phyloP scores from a whole-genome alignment of 2,329 filamentous ascomycete genomes.

The Fusarium acutatum region DNA sequence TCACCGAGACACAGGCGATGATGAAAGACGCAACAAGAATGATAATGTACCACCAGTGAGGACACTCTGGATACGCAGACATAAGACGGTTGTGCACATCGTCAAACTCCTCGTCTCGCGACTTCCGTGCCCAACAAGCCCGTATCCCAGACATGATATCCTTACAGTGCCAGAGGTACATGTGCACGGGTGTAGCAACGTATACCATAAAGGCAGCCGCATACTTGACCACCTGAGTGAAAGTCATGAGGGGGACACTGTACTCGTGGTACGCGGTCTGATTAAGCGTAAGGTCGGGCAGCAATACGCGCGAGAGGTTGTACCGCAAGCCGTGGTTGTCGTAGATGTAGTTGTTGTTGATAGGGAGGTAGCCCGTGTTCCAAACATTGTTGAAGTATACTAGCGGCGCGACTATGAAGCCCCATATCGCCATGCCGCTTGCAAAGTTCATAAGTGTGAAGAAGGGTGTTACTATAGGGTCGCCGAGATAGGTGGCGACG shows the following conservation, averaged over 20 bases:
- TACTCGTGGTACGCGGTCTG: slow-evolving; percentile 61
- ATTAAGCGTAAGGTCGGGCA: slow-evolving; percentile 58
- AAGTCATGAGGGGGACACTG: slow-evolving; percentile 61
- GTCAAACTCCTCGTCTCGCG: slow-evolving; percentile 49
- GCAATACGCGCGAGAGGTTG: slow-evolving; percentile 61
- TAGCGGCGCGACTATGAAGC: slow-evolving; percentile 60
- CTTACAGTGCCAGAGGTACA: slow-evolving; percentile 44
- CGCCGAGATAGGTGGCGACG: slow-evolving; percentile 40
- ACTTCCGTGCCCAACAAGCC: slow-evolving; percentile 38
- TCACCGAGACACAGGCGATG: slow-evolving; percentile 49
- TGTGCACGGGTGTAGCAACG: slow-evolving; percentile 41
- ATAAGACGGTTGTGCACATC: slow-evolving; percentile 48
- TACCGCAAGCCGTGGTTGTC: slow-evolving; percentile 65
- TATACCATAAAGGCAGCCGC: slow-evolving; percentile 44
- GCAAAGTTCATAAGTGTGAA: slow-evolving; percentile 44
- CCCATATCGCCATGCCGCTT: slow-evolving; percentile 56
- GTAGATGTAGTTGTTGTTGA: slow-evolving; percentile 62
- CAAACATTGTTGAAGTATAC: slow-evolving; percentile 57
- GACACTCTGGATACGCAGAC: slow-evolving; percentile 52
- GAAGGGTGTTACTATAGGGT: slow-evolving; percentile 44
- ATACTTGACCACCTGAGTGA: slow-evolving; percentile 51
- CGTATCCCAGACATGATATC: slow-evolving; percentile 42
- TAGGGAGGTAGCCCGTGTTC: slow-evolving; percentile 63
- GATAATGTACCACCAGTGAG: slow-evolving; percentile 62
- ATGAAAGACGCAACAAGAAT: slow-evolving; percentile 58